A percentile compares a stretch with the other conserved stretches of the same genome.
phyloP scores from a whole-genome alignment of 164 flowering plant genomes.

The Berberis thunbergii region DNA sequence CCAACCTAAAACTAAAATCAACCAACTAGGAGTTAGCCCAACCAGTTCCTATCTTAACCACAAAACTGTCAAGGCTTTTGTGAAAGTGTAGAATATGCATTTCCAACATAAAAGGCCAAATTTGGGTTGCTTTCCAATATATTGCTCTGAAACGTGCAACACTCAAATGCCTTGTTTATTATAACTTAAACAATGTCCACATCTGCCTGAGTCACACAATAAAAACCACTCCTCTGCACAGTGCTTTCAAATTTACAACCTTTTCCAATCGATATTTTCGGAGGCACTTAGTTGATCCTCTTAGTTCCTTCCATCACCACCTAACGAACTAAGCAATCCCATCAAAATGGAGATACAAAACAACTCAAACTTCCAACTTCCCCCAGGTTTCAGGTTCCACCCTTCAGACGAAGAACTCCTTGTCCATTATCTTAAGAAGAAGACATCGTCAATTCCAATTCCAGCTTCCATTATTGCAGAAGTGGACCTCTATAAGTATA shows the following conservation, averaged over 20 bases:
- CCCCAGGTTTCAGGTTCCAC: conserved; percentile 46
- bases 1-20: too few relatives aligned
- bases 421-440: conserved; percentile 31
- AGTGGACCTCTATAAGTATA: conserved; percentile 34
- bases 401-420: conserved; percentile 55
- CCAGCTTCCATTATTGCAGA: conserved; percentile 31
- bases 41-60: too few relatives aligned
- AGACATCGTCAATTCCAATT: conserved; percentile 24
- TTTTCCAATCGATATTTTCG: not conserved
- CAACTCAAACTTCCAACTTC: conserved; percentile 15
- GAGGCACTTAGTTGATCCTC: not conserved
- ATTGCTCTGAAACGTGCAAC: not conserved
- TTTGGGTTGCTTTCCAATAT: not conserved
- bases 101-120: not conserved
- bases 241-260: not conserved
- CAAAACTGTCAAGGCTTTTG: too few relatives aligned
- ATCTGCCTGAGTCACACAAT: not conserved
- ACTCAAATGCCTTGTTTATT: not conserved
- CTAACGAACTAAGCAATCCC: not conserved
- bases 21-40: too few relatives aligned
- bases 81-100: not conserved
- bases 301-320: not conserved
- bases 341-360: not conserved
- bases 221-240: not conserved
- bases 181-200: conserved; percentile 1